A percentile compares a stretch with the other conserved stretches of the same genome.
Conservation (phyloP, 2,329 filamentous ascomycete genomes). For the Fusarium succisae region DNA sequence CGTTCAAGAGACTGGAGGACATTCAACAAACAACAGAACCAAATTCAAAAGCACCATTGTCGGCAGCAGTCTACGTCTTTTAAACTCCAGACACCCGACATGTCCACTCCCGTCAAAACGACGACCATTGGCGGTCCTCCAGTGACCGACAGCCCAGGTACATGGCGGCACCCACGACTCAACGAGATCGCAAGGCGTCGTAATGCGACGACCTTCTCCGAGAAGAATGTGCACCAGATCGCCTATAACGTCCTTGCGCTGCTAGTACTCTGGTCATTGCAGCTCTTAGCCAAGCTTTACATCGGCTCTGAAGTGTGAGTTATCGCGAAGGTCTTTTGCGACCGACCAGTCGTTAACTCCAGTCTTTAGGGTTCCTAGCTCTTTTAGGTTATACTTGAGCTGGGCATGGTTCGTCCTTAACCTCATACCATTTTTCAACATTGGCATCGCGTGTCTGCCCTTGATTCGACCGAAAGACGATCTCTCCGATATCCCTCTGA, state of each 20-base stretch:
- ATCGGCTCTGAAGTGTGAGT: constrained; percentile 53
- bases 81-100: constrained; percentile 13
- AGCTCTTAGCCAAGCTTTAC: constrained; percentile 49
- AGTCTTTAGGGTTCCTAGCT: constrained; percentile 44
- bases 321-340: neutral
- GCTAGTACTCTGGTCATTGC: constrained; percentile 50
- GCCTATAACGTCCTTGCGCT: constrained; percentile 70
- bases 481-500: constrained; percentile 88
- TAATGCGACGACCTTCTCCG: constrained; percentile 79
- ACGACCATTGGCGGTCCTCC: constrained; percentile 56
- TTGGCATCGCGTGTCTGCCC: constrained; percentile 75
- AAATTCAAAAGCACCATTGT: neutral
- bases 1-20: neutral
- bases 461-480: constrained; percentile 78
- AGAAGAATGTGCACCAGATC: constrained; percentile 77
- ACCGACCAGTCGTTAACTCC: constrained; percentile 23
- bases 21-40: constrained; percentile 2
- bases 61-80: neutral
- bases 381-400: constrained; percentile 50
- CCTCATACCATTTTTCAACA: constrained; percentile 73
- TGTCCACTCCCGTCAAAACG: constrained; percentile 46
- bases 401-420: constrained; percentile 61
- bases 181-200: constrained; percentile 87
- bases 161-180: constrained; percentile 90
- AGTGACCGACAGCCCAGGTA: constrained; percentile 71